These are phyloP conservation scores for Leccinum truebloodii DNA, from an alignment of 768 basidiomycete species.

Conservation along the genomic window DNA sequence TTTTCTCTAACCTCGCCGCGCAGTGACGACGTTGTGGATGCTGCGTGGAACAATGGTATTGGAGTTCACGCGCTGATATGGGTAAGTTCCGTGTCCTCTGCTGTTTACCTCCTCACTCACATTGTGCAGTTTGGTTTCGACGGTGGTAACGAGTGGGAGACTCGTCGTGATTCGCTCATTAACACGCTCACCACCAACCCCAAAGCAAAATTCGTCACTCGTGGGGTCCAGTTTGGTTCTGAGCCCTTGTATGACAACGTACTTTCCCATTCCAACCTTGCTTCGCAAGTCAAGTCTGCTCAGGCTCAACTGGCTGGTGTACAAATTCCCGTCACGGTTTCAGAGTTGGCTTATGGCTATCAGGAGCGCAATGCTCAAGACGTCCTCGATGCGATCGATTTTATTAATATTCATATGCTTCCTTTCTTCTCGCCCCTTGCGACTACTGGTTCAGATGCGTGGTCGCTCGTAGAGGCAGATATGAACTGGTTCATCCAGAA, in stretches of 20 bases:
- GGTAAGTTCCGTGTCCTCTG: slow-evolving; percentile 42
- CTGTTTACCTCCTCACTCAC: not conserved
- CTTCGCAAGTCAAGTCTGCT: slow-evolving; percentile 48
- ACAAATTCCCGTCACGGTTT: slow-evolving; percentile 68
- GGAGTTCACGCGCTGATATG: slow-evolving; percentile 76
- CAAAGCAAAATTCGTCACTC: slow-evolving; percentile 64
- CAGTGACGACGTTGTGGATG: slow-evolving; percentile 62
- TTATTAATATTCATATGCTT: slow-evolving; percentile 68
- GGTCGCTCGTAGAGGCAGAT: slow-evolving; percentile 61
- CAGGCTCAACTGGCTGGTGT: slow-evolving; percentile 52
- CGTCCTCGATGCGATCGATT: slow-evolving; percentile 60
- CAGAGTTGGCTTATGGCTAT: slow-evolving; percentile 64
- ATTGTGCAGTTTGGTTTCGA: slow-evolving; percentile 37
- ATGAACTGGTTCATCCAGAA: slow-evolving; percentile 68
- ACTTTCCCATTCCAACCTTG: slow-evolving; percentile 48
- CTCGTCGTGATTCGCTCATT: slow-evolving; percentile 54
- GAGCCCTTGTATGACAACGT: slow-evolving; percentile 67
- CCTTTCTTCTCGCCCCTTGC: slow-evolving; percentile 55
- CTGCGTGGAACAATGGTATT: slow-evolving; percentile 66
- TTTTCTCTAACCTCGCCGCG: slow-evolving; percentile 19
- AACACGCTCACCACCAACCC: slow-evolving; percentile 55
- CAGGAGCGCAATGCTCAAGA: slow-evolving; percentile 49
- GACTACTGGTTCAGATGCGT: slow-evolving; percentile 51
- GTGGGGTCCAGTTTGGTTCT: slow-evolving; percentile 68
- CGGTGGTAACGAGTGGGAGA: slow-evolving; percentile 49